phyloP scores from a whole-genome alignment of 176 grass and related monocot species.

The Chrysopogon serrulatus region DNA sequence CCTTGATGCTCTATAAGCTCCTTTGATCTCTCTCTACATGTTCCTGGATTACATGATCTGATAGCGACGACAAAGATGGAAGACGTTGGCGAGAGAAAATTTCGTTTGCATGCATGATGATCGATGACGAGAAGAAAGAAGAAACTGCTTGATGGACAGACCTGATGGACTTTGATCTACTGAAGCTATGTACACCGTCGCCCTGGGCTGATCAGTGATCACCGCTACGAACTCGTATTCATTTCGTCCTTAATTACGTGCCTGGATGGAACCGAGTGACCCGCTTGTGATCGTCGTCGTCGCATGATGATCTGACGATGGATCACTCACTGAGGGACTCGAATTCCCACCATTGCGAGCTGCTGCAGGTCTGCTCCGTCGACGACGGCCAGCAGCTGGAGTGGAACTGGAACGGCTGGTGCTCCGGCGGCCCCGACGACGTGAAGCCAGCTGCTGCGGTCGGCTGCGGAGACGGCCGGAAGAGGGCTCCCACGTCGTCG shows the following conservation, averaged over 20 bases:
- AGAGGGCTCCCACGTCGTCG: slow-evolving; percentile 35
- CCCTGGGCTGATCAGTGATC: not conserved
- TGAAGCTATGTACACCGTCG: slow-evolving; percentile 39
- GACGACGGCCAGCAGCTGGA: slow-evolving; percentile 49
- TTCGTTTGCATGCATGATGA: not conserved
- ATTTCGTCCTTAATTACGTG: not conserved
- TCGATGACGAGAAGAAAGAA: not conserved
- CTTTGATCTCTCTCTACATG: slow-evolving; percentile 21
- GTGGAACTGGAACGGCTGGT: slow-evolving; percentile 58
- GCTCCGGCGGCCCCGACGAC: slow-evolving; percentile 40
- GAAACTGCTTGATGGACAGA: not conserved
- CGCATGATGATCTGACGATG: not conserved
- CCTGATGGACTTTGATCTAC: slow-evolving; percentile 26
- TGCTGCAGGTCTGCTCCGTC: slow-evolving; percentile 54
- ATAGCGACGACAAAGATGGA: not conserved
- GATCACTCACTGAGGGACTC: slow-evolving; percentile 65
- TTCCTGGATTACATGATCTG: slow-evolving; percentile 39
- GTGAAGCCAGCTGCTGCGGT: slow-evolving; percentile 28
- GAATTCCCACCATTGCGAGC: slow-evolving; percentile 92
- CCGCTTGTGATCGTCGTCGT: not conserved
- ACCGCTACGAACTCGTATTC: not conserved
- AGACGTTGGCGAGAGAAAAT: not conserved
- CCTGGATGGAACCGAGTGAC: not conserved
- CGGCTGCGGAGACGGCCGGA: slow-evolving; percentile 31
- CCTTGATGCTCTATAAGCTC: slow-evolving; percentile 26